These are phyloP conservation scores for Termitomyces sp. DNA, from an alignment of 768 basidiomycete species.

Conservation along the genomic window DNA sequence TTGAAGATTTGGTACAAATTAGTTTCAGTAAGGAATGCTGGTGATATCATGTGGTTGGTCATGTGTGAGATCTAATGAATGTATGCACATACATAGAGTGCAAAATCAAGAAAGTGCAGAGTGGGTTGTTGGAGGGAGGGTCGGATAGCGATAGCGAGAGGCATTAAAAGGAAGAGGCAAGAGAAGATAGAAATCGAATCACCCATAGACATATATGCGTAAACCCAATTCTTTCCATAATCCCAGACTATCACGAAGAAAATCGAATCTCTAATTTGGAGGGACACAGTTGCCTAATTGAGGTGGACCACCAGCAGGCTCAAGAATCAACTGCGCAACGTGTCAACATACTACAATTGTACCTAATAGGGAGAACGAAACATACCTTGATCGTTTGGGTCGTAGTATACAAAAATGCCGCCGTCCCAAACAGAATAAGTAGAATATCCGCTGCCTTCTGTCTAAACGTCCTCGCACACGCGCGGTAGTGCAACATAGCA, in stretches of 20 bases:
- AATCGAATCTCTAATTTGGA: background rate
- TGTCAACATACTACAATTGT: background rate
- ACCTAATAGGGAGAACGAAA: background rate
- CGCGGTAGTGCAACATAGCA: conserved; percentile 87
- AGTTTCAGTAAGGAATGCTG: background rate
- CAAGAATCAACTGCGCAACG: conserved; percentile 10
- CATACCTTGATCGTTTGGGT: conserved; percentile 69
- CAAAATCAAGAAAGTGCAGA: background rate
- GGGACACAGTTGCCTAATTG: conserved; percentile 14
- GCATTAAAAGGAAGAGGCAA: background rate
- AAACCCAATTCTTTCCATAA: background rate
- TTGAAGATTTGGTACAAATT: no score
- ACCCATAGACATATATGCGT: background rate
- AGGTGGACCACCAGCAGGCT: conserved; percentile 10
- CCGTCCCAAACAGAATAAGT: conserved; percentile 71
- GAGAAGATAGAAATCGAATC: no score
- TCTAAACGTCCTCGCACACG: conserved; percentile 67
- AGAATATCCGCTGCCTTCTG: conserved; percentile 67
- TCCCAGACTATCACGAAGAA: background rate
- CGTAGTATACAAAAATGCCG: conserved; percentile 77
- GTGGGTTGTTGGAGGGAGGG: background rate
- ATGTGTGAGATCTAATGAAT: background rate
- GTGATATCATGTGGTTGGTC: background rate
- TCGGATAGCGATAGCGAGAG: background rate
- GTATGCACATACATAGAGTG: background rate